These are phyloP conservation scores for Geotrichum bryndzae DNA, from an alignment of 1,139 yeast species.

Conservation along the genomic window DNA sequence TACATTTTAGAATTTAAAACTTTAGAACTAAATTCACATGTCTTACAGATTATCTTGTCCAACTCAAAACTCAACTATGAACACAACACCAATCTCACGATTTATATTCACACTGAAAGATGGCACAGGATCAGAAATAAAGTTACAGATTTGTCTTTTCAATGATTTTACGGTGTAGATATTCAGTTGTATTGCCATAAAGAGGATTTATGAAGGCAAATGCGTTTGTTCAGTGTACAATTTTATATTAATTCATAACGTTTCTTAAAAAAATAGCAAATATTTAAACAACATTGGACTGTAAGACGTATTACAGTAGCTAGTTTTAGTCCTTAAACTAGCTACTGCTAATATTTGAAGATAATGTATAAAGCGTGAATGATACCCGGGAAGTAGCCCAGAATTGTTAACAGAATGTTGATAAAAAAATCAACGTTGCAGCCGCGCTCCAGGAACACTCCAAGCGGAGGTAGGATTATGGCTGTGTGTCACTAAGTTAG, in stretches of 20 bases:
- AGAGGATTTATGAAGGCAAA: too few species aligned
- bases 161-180: too few species aligned
- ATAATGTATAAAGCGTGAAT: conserved; percentile 62
- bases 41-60: not conserved
- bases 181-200: too few species aligned
- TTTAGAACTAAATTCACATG: not conserved
- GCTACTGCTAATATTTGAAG: conserved; percentile 19
- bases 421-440: conserved; percentile 51
- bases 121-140: not conserved
- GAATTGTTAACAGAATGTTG: conserved; percentile 53
- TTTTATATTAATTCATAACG: too few species aligned
- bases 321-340: not conserved
- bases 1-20: not conserved
- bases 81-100: not conserved
- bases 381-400: conserved; percentile 57
- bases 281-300: too few species aligned
- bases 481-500: conserved; percentile 36
- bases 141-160: too few species aligned
- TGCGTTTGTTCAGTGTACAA: too few species aligned
- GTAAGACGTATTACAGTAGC: not conserved
- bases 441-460: conserved; percentile 67
- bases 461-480: conserved; percentile 64
- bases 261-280: too few species aligned
- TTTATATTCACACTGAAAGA: not conserved
- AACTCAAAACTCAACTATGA: not conserved